Evolutionary conservation across 306 rosid genomes (phyloP).

Genomic region (Sophora flavescens): DNA sequence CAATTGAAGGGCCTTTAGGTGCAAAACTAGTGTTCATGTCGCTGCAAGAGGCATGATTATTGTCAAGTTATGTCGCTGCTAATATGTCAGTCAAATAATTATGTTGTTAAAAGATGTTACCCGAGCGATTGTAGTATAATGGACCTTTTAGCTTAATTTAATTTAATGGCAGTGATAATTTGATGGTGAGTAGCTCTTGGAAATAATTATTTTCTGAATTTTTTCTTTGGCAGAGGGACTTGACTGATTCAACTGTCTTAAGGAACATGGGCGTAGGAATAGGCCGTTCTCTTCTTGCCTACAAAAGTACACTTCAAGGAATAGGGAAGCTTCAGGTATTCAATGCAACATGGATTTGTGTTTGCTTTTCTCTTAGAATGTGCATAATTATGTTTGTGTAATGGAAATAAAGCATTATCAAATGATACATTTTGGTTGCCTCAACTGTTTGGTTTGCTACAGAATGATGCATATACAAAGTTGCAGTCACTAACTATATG

Average conservation of each 20-base stretch:
- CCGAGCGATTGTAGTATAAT: neutral
- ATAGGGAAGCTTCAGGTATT: slow-evolving; percentile 87
- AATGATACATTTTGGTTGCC: slow-evolving; percentile 20
- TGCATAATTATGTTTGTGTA: slow-evolving; percentile 8
- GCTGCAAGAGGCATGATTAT: too few species aligned
- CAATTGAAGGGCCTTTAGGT: too few species aligned
- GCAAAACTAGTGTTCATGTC: too few species aligned
- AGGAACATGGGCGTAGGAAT: slow-evolving; percentile 91
- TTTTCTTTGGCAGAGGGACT: slow-evolving; percentile 64
- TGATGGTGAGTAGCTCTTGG: slow-evolving; percentile 21
- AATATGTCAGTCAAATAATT: neutral
- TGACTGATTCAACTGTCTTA: slow-evolving; percentile 95
- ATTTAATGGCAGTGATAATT: slow-evolving; percentile 20
- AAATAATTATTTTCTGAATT: slow-evolving; percentile 10
- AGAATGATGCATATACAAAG: slow-evolving; percentile 19
- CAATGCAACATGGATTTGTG: slow-evolving; percentile 2
- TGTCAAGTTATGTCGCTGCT: neutral
- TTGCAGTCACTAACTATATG: slow-evolving; percentile 31
- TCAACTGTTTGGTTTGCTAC: slow-evolving; percentile 20
- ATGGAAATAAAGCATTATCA: neutral
- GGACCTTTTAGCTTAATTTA: slow-evolving; percentile 27
- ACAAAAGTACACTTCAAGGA: slow-evolving; percentile 85
- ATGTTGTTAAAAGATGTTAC: slow-evolving; percentile 9
- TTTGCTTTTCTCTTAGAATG: slow-evolving; percentile 9
- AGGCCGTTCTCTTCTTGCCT: slow-evolving; percentile 93